phyloP scores from a whole-genome alignment of 345 rosid species.

The Combretum micranthum region DNA sequence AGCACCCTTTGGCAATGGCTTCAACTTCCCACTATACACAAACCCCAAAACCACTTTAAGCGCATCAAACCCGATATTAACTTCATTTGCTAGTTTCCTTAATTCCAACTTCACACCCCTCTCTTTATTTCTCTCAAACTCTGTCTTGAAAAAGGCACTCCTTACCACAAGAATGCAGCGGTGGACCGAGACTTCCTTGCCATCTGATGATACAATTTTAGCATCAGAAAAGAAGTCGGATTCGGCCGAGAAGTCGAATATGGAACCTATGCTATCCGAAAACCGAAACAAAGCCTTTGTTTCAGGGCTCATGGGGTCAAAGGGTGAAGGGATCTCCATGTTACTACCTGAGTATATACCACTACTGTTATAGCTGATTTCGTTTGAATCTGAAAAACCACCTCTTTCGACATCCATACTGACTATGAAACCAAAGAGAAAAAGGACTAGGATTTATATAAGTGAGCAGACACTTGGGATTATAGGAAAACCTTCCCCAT shows the following conservation, averaged over 20 bases:
- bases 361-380: conserved; percentile 42
- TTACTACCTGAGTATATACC: conserved; percentile 31
- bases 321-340: not conserved
- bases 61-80: conserved; percentile 48
- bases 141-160: conserved; percentile 26
- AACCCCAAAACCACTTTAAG: conserved; percentile 51
- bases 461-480: too few species aligned
- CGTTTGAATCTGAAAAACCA: conserved; percentile 64
- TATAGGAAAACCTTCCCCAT: too few species aligned
- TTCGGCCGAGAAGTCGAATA: conserved; percentile 38
- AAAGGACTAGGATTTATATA: too few species aligned
- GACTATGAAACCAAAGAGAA: not conserved
- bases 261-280: conserved; percentile 45
- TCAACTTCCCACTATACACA: conserved; percentile 62
- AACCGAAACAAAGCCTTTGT: conserved; percentile 31
- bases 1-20: conserved; percentile 18
- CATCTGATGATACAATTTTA: conserved; percentile 37
- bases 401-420: conserved; percentile 12
- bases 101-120: conserved; percentile 35
- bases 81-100: conserved; percentile 51
- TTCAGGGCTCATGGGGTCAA: not conserved
- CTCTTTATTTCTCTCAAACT: conserved; percentile 11
- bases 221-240: conserved; percentile 59
- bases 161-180: conserved; percentile 72
- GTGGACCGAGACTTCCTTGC: conserved; percentile 56